Percentiles rank a stretch among this genome's conserved stretches.
Evolutionary conservation across 1,284 basidiomycete genomes (phyloP).

Genomic region (Heterobasidion parviporum): DNA sequence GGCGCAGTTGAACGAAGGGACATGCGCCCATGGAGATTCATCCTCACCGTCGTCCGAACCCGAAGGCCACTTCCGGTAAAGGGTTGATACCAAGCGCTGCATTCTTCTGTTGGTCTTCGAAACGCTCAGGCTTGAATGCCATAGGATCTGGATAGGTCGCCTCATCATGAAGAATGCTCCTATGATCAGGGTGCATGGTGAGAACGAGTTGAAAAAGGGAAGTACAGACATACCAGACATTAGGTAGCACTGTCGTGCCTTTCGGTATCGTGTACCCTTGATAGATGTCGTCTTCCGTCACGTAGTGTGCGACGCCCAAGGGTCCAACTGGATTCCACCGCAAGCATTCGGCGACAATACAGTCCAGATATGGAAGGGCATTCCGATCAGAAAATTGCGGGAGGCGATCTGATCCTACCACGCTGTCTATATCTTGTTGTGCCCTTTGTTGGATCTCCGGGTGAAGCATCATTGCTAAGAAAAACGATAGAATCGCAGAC

Average conservation of each 20-base stretch:
- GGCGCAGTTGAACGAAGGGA: constrained; percentile 16
- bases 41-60: constrained; percentile 2
- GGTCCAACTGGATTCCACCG: neutral
- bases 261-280: constrained; percentile 4
- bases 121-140: constrained; percentile 3
- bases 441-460: constrained; percentile 3
- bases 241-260: neutral
- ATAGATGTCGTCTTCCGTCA: constrained; percentile 6
- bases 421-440: constrained; percentile 2
- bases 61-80: neutral
- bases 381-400: constrained; percentile 3
- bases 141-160: neutral
- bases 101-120: neutral
- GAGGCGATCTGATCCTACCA: neutral
- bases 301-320: neutral
- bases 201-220: too few species aligned
- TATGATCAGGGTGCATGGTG: neutral
- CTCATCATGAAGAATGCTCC: constrained; percentile 1
- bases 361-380: constrained; percentile 3
- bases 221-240: neutral
- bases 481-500: constrained; percentile 1
- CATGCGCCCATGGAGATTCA: neutral
- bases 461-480: constrained; percentile 6
- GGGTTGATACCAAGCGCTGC: neutral
- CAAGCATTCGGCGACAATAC: neutral